These are phyloP conservation scores for Neonectria ditissima DNA, from an alignment of 2,329 filamentous ascomycete genomes.

Conservation along the genomic window DNA sequence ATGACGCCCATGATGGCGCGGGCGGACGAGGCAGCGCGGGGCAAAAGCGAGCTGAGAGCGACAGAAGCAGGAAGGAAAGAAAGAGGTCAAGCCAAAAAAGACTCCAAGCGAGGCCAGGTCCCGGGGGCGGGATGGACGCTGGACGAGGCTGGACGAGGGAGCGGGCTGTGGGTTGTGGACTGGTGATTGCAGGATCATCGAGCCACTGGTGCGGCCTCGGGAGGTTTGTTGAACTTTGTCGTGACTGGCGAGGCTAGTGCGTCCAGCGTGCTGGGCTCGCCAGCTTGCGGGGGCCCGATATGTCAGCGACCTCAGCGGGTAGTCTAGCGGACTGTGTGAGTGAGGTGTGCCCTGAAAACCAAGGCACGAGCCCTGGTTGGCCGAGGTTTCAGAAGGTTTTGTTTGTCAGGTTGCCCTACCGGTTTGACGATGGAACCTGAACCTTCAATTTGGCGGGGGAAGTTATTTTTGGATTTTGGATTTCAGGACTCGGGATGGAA, in stretches of 20 bases:
- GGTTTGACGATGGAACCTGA: neutral
- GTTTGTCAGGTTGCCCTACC: neutral
- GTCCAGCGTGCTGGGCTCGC: neutral
- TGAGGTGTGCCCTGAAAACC: conserved; percentile 5
- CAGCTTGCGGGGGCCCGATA: neutral
- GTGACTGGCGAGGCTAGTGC: neutral
- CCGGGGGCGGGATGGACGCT: conserved; percentile 7
- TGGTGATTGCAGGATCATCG: conserved; percentile 47
- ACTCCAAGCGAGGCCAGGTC: conserved; percentile 12
- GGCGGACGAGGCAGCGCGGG: conserved; percentile 11
- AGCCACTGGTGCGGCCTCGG: conserved; percentile 34
- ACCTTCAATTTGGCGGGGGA: conserved; percentile 21
- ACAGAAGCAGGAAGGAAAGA: conserved; percentile 19
- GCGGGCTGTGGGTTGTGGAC: conserved; percentile 43
- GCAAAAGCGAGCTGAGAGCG: conserved; percentile 20
- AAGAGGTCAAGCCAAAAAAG: conserved; percentile 8
- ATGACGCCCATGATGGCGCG: conserved; percentile 63
- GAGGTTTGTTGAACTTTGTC: conserved; percentile 3
- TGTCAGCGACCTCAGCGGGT: conserved; percentile 8
- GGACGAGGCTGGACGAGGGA: conserved; percentile 5
- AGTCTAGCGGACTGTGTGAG: neutral
- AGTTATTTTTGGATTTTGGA: conserved; percentile 24
- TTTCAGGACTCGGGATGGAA: neutral
- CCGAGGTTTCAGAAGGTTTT: neutral
- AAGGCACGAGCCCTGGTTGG: neutral